A percentile compares a stretch with the other conserved stretches of the same genome.
phyloP scores from a whole-genome alignment of 306 rosid species.

The Castanea sativa region DNA sequence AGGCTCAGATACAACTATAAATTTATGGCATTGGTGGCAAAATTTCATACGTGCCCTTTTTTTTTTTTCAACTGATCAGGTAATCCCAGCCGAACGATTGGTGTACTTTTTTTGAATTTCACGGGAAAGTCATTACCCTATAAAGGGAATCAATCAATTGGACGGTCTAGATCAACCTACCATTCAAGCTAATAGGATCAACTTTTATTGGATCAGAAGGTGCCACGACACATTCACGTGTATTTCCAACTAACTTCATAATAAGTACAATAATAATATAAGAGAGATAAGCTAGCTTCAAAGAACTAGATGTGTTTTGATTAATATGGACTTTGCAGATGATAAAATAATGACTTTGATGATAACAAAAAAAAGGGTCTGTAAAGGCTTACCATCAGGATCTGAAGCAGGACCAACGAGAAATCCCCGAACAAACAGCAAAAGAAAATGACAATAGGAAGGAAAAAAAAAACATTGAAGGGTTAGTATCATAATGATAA shows the following conservation, averaged over 20 bases:
- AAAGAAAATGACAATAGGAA: background rate
- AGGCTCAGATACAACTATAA: no score
- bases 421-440: constrained; percentile 18
- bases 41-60: background rate
- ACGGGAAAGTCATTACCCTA: background rate
- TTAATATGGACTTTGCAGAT: background rate
- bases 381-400: constrained; percentile 68
- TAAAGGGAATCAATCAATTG: background rate
- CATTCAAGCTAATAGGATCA: background rate
- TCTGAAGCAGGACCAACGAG: constrained; percentile 50
- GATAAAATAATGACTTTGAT: background rate
- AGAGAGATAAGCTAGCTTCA: no score
- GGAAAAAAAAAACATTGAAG: background rate
- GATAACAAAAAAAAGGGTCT: background rate
- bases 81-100: background rate
- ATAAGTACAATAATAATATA: background rate
- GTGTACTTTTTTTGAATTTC: background rate
- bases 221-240: background rate
- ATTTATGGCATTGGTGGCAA: background rate
- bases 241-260: background rate
- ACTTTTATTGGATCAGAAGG: background rate
- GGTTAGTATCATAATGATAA: constrained; percentile 6
- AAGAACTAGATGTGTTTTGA: no score
- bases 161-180: background rate
- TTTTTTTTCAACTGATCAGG: background rate